phyloP scores from a whole-genome alignment of 1,284 basidiomycete species.

The Ceratobasidium sp. region DNA sequence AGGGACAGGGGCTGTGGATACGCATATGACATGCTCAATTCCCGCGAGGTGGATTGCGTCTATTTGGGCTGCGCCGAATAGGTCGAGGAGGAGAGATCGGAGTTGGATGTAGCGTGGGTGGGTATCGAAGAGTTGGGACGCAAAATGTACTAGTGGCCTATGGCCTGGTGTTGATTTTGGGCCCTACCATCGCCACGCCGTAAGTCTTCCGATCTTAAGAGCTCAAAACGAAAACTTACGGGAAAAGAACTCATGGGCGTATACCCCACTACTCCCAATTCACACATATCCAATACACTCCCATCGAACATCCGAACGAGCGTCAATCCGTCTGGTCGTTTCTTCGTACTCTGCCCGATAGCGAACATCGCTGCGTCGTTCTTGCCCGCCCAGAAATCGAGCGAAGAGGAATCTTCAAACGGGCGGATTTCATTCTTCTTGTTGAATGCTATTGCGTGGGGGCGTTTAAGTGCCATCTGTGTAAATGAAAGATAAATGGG shows the following conservation, averaged over 20 bases:
- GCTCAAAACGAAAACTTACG: slow-evolving; percentile 60
- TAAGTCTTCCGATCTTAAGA: slow-evolving; percentile 11
- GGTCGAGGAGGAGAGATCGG: slow-evolving; percentile 90
- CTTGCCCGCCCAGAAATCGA: slow-evolving; percentile 95
- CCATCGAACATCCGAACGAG: slow-evolving; percentile 91
- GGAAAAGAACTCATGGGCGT: slow-evolving; percentile 86
- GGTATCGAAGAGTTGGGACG: slow-evolving; percentile 91
- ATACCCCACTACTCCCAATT: slow-evolving; percentile 88
- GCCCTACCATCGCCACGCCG: slow-evolving; percentile 70
- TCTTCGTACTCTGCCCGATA: slow-evolving; percentile 94
- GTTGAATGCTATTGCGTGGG: slow-evolving; percentile 90
- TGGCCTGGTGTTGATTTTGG: slow-evolving; percentile 92
- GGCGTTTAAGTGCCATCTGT: slow-evolving; percentile 92
- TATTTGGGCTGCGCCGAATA: slow-evolving; percentile 89
- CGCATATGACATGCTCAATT: slow-evolving; percentile 91
- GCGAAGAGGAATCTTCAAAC: slow-evolving; percentile 82
- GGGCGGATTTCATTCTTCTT: slow-evolving; percentile 95
- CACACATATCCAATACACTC: slow-evolving; percentile 93
- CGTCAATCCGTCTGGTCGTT: slow-evolving; percentile 89
- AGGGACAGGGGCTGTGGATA: slow-evolving; percentile 80
- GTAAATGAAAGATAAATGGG: slow-evolving; percentile 15
- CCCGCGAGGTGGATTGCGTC: slow-evolving; percentile 87
- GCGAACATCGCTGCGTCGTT: slow-evolving; percentile 96
- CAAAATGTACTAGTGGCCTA: slow-evolving; percentile 95
- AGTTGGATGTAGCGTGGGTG: slow-evolving; percentile 92